Base-by-base conservation (phyloP, 345 rosid genomes). In the Kernera saxatilis region DNA sequence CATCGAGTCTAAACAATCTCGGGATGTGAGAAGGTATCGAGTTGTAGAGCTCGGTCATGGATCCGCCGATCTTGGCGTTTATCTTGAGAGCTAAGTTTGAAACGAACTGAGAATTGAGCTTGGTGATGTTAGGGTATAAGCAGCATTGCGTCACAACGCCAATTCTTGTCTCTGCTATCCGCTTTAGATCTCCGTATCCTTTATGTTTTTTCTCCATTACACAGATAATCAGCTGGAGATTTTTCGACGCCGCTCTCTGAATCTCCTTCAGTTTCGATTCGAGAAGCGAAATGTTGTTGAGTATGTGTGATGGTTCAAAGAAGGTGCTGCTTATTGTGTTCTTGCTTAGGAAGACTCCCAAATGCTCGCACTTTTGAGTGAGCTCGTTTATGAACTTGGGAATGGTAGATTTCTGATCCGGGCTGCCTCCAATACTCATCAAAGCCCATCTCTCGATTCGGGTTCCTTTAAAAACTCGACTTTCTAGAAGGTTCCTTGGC, bases 51-150 rank as follows among this genome's bases (percentile, higher is more conserved):
- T 93, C 91, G 14, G 86, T 91, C 3, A 96, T 91, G 79, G 91
- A 84, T 15, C 98, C 98, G 3, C 98, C 98, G 18, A 93, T 88
- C 81, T 93, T 93, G 66, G 97, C 96, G 70, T 89, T 93, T 77
- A 93, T 93, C 86, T 93, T 93, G 59, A 93, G 91, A 53, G 98
- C 91, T 49, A 93, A 72, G 77, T 93, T 93, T 19, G 97, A 95
- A 5, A 93, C 87, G 35, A 91, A 93, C 73, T 93, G 98, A 52
- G 98, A 93, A 64, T 71, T 91, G 76, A 85, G 77, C 77, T 87
- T 91, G 67, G 84, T 59, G 54, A 93, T 90, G 84, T 93, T 93
- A 6, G 88, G 64, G 72, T 87, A 93, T 78, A 93, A 76, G 85
- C 98, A 93, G 75, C 98, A 93, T 37, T 93, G 98, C 12, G 84